Base-by-base conservation (phyloP, 1,139 yeast genomes). In the Meyerozyma athensensis region DNA sequence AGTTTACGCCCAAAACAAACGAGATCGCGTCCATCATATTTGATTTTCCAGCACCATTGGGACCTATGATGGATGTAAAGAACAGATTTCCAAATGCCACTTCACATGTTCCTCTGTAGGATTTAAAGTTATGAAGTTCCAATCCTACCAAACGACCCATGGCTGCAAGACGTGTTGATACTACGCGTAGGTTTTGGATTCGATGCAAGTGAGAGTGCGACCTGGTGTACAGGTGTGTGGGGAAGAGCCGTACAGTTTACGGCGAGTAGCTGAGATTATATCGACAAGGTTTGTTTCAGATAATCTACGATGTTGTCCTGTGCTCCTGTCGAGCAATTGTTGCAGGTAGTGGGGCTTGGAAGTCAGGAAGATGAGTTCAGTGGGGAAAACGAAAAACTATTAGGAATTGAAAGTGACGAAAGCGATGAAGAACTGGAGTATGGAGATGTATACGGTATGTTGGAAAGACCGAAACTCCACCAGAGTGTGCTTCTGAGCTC, bases 21-120 rank as follows among this genome's bases (percentile, higher is more conserved):
- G 97, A 87, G 13, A 90, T 89, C 33, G 97, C 97, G 58, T 90
- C 97, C 97, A 90, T 90, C 90, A 90, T 83, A 54, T 92, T 92
- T 35, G 96, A 86, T 64, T 92, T 92, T 10, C 99, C 99, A 1
- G 97, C 85, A 13, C 98, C 98, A 71, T 94, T 94, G 12, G 98
- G 97, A 1, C 99, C 99, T 41, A 94, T 86, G 44, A 92, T 86
- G 34, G 95, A 84, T 2, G 96, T 86, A 63, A 94, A 92, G 45
- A 74, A 74, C 1, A 95, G 77, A 5, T 79, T 69, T 2, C 96
- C 97, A 58, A 90, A 84, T 3, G 94, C 96, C 16, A 92, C 78
- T 7, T 73, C 68, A 17, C 87, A 73, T 0, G 75, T 73, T 0
- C 96, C 97, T 41, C 76, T 70, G 55, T 92, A 92, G 3, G 97